Evolutionary conservation across 106 monocot genomes (phyloP).

Genomic region (Allium fistulosum): DNA sequence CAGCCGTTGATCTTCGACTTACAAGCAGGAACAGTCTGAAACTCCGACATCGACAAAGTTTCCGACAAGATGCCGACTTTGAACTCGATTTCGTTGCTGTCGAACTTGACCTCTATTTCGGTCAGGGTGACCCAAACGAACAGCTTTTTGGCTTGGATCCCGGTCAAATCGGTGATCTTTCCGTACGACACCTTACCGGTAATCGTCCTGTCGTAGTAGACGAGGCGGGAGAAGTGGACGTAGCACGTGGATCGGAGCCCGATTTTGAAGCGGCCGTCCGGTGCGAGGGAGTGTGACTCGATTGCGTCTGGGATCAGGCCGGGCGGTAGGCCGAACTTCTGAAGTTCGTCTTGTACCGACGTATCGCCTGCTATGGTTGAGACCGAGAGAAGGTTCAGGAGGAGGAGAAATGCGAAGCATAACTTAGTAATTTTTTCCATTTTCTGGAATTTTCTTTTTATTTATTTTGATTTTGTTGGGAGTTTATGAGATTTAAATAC

Average conservation of each 20-base stretch:
- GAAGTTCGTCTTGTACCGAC: constrained; percentile 35
- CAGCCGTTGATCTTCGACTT: constrained; percentile 11
- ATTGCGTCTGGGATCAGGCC: constrained; percentile 57
- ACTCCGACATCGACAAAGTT: constrained; percentile 24
- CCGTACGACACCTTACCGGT: constrained; percentile 54
- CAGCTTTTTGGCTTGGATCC: constrained; percentile 60
- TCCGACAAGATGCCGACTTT: constrained; percentile 50
- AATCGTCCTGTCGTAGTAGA: constrained; percentile 47
- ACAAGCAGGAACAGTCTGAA: constrained; percentile 41
- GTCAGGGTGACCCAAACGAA: constrained; percentile 63
- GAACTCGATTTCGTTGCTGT: constrained; percentile 32
- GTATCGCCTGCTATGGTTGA: neutral
- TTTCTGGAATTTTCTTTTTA: no score
- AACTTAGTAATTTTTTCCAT: no score
- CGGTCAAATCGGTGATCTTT: constrained; percentile 44
- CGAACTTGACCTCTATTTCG: constrained; percentile 31
- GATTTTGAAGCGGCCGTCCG: constrained; percentile 26
- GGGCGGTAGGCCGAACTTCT: constrained; percentile 38
- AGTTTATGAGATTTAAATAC: no score
- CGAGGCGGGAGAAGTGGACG: constrained; percentile 43
- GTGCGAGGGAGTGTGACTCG: constrained; percentile 25
- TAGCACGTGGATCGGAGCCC: constrained; percentile 33
- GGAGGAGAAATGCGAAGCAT: constrained; percentile 1
- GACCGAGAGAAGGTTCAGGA: neutral
- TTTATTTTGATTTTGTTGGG: no score